Base-by-base conservation (phyloP, 2,329 filamentous ascomycete genomes). In the Thielaviopsis ethacetica region DNA sequence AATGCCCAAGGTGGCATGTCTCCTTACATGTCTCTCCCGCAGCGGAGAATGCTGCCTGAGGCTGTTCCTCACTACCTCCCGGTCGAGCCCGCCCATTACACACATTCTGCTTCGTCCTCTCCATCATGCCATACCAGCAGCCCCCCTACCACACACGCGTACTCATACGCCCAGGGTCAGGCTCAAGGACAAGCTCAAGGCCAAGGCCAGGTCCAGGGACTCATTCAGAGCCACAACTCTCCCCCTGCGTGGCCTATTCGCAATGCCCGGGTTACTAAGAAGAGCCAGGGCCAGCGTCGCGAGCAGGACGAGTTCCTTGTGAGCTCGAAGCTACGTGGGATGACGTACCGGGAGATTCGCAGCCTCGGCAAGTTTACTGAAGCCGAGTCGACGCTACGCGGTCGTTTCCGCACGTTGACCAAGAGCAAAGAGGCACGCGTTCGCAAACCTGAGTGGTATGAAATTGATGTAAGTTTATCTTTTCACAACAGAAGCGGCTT, bases 311-410 rank as follows among this genome's bases (percentile, higher is more conserved):
- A 72, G 2, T 76, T 75, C 50, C 72, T 87, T 1, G 67, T 85
- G 17, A 65, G 73, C n/a, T 72, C 75, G 24, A 82, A 81, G 67
- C 65, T 68, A 7, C 67, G 71, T 1, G 83, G 83, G 2, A 71
- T 80, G 71, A 81, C 83, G 0, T 89, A 88, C 69, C 78, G 76
- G 58, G 75, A 85, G 61, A 88, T 88, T 65, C 77, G 77, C 44
- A 64, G 66, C 6, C 65, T 70, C 19, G 79, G 82, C 15, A 70
- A 73, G 1, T 84, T 84, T 63, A 69, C 67, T 0, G 83, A 86
- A 64, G 82, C 84, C 1, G 85, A 88, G 69, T 86, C 84, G 12
- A 90, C 86, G 0, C 73, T 91, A 44, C 77, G 86, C 15, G 86
- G 86, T 0, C 77, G 85, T 0, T 82, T 79, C 64, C 75, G 86